Conservation (phyloP, 345 rosid genomes). For the Salix dunnii region DNA sequence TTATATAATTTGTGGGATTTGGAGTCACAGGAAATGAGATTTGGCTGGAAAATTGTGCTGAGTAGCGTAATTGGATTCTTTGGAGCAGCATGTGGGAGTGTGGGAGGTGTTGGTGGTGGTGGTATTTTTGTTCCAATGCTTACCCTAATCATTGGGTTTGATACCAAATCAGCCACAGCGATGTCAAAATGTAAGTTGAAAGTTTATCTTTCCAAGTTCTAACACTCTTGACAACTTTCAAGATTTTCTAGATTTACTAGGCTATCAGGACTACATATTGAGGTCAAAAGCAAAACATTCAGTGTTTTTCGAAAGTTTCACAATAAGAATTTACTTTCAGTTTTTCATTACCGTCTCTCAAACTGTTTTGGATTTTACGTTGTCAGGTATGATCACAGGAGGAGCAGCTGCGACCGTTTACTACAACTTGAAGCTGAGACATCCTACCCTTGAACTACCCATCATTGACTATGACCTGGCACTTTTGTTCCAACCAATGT, state of each 20-base stretch:
- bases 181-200: conserved; percentile 68
- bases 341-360: neutral
- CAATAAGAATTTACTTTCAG: neutral
- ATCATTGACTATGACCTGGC: conserved; percentile 83
- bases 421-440: conserved; percentile 69
- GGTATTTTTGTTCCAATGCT: conserved; percentile 90
- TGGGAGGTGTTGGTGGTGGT: conserved; percentile 89
- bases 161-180: conserved; percentile 76
- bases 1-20: neutral
- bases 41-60: conserved; percentile 64
- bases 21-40: conserved; percentile 54
- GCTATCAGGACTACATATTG: neutral
- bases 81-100: conserved; percentile 91
- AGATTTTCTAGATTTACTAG: neutral
- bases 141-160: conserved; percentile 72
- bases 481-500: conserved; percentile 78
- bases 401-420: conserved; percentile 73
- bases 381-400: conserved; percentile 85
- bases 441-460: conserved; percentile 75
- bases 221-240: neutral
- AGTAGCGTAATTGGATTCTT: conserved; percentile 70
- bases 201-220: neutral
- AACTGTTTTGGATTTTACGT: conserved; percentile 1
- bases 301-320: neutral
- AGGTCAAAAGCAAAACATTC: neutral